Evolutionary conservation across 2,329 filamentous ascomycete species (phyloP).

Genomic region (Didymella glomerata): DNA sequence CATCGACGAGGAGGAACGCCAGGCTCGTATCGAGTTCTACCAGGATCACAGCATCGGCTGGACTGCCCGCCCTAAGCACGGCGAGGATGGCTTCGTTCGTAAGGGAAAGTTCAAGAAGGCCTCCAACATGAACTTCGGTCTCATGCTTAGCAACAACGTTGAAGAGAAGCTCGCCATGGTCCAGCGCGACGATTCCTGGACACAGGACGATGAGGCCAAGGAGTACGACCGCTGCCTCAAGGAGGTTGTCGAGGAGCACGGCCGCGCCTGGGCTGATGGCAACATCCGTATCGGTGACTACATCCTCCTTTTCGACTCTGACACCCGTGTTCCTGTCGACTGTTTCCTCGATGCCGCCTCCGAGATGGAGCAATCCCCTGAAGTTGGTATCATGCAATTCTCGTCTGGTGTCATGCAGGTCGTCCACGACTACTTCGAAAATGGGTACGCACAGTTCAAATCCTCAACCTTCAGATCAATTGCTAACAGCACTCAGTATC

Average conservation of each 20-base stretch:
- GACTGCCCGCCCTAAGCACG: conserved; percentile 55
- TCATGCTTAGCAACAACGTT: conserved; percentile 68
- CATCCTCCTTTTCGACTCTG: conserved; percentile 76
- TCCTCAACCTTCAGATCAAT: neutral
- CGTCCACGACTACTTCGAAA: conserved; percentile 74
- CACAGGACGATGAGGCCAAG: conserved; percentile 30
- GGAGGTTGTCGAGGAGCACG: conserved; percentile 72
- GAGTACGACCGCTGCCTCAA: conserved; percentile 56
- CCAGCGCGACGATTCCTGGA: conserved; percentile 50
- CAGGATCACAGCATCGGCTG: conserved; percentile 58
- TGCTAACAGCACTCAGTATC: conserved; percentile 54
- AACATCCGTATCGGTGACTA: conserved; percentile 86
- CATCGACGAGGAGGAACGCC: conserved; percentile 57
- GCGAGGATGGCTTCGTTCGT: conserved; percentile 36
- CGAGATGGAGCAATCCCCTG: conserved; percentile 80
- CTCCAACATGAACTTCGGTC: conserved; percentile 76
- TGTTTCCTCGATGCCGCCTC: conserved; percentile 79
- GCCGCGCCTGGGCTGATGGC: conserved; percentile 79
- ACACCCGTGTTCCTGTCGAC: conserved; percentile 78
- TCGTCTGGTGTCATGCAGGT: conserved; percentile 79
- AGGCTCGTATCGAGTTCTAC: conserved; percentile 56
- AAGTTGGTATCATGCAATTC: conserved; percentile 80
- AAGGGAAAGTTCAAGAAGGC: conserved; percentile 53
- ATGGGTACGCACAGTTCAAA: conserved; percentile 49
- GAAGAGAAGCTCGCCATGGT: conserved; percentile 63